These are phyloP conservation scores for Eimeria sp. DNA, from an alignment of 169 alveolate species.

Conservation along the genomic window DNA sequence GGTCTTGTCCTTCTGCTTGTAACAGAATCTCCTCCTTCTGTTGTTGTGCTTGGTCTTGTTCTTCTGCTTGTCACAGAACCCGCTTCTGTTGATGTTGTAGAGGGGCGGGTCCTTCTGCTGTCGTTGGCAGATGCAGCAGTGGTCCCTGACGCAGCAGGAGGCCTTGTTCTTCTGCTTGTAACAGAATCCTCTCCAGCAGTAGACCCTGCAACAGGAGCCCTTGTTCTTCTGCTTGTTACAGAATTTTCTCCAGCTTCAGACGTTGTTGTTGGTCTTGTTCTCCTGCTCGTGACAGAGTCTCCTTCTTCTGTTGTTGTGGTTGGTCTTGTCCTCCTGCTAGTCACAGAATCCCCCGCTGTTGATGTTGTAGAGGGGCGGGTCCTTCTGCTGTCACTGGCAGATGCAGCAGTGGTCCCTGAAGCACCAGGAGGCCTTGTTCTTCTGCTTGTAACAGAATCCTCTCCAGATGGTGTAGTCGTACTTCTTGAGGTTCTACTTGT, in stretches of 20 bases:
- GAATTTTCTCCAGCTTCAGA: background rate
- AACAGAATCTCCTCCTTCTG: background rate
- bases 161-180: background rate
- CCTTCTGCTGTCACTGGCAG: background rate
- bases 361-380: background rate
- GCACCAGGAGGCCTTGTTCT: background rate
- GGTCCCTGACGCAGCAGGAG: background rate
- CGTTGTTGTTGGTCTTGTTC: no score
- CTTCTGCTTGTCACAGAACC: background rate
- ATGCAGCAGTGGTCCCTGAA: background rate
- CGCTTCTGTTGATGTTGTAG: background rate
- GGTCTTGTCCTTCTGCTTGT: constrained; percentile 39
- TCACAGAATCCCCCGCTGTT: background rate
- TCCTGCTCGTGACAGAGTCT: background rate
- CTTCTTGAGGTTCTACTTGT: background rate
- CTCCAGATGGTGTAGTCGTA: background rate
- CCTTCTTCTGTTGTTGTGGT: background rate
- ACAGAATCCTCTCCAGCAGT: background rate
- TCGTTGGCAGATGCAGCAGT: background rate
- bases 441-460: background rate
- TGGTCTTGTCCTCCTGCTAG: background rate
- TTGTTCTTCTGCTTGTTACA: background rate
- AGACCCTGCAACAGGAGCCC: background rate
- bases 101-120: background rate
- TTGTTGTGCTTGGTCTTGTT: no score